Conservation (phyloP, 23 red algal species). For the Cyanidioschyzon merolae region DNA sequence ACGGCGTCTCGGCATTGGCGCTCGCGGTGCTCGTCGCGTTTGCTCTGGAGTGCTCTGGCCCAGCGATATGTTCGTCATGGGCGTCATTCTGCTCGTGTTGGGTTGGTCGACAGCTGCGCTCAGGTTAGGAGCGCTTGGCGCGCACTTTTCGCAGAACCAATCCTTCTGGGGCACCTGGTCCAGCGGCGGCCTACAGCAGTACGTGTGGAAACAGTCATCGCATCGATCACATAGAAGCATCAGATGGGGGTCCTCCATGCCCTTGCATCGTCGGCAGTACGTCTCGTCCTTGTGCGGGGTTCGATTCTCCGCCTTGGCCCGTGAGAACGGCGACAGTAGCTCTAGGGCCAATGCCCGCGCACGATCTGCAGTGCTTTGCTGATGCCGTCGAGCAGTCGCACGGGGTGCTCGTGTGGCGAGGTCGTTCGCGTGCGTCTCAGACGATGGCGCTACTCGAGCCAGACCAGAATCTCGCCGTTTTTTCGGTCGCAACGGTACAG, state of each 20-base stretch:
- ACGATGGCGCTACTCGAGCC: no score
- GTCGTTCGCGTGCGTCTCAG: no score
- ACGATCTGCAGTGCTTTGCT: background rate
- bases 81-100: background rate
- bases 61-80: background rate
- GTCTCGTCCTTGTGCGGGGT: slow-evolving; percentile 31
- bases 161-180: slow-evolving; percentile 20
- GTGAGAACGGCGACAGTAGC: slow-evolving; percentile 19
- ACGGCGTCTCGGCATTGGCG: no score
- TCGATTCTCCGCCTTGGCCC: slow-evolving; percentile 22
- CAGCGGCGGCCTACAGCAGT: slow-evolving; percentile 21
- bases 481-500: no score
- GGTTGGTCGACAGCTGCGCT: background rate
- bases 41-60: background rate
- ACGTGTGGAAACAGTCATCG: slow-evolving; percentile 31
- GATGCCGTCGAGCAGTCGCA: no score
- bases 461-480: no score
- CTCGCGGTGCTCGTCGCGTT: background rate
- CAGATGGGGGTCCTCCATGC: slow-evolving; percentile 13
- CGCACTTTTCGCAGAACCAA: slow-evolving; percentile 26
- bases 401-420: no score
- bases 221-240: slow-evolving; percentile 23
- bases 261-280: slow-evolving; percentile 23
- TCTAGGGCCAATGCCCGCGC: background rate
- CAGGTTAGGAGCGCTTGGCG: background rate